These are phyloP conservation scores for Pseudomassariella vexata DNA, from an alignment of 2,329 filamentous ascomycete species.

Conservation along the genomic window DNA sequence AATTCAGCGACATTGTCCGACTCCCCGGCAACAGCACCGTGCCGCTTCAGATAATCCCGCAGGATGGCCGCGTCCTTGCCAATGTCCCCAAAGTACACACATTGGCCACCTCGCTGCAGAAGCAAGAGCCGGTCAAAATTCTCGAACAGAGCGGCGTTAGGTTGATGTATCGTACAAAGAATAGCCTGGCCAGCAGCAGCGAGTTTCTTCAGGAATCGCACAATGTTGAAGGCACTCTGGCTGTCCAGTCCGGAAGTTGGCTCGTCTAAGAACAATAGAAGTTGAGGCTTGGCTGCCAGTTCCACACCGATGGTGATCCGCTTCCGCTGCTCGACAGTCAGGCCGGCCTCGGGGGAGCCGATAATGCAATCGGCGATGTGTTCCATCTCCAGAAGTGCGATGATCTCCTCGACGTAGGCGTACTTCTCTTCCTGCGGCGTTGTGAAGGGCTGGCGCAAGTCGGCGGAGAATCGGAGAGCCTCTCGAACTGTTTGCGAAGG, in stretches of 20 bases:
- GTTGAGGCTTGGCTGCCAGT: slow-evolving; percentile 73
- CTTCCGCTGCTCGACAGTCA: slow-evolving; percentile 61
- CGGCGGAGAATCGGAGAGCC: slow-evolving; percentile 57
- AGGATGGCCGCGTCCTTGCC: slow-evolving; percentile 67
- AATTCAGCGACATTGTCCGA: slow-evolving; percentile 64
- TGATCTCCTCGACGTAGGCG: slow-evolving; percentile 56
- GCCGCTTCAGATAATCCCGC: slow-evolving; percentile 54
- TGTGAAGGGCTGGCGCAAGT: slow-evolving; percentile 50
- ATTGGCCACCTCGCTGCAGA: slow-evolving; percentile 70
- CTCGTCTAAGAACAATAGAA: slow-evolving; percentile 74
- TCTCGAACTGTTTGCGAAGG: slow-evolving; percentile 58
- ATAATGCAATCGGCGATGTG: slow-evolving; percentile 54
- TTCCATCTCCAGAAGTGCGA: slow-evolving; percentile 54
- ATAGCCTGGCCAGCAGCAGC: slow-evolving; percentile 80
- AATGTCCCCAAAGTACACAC: slow-evolving; percentile 83
- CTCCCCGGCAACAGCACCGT: slow-evolving; percentile 53
- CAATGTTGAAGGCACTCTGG: slow-evolving; percentile 70
- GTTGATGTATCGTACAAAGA: slow-evolving; percentile 87
- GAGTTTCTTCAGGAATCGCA: slow-evolving; percentile 71
- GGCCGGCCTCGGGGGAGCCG: slow-evolving; percentile 59
- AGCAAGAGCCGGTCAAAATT: slow-evolving; percentile 81
- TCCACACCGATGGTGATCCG: slow-evolving; percentile 91
- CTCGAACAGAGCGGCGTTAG: slow-evolving; percentile 79
- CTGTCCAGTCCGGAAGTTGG: slow-evolving; percentile 71
- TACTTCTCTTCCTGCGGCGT: slow-evolving; percentile 50